Conservation (phyloP, 2,329 filamentous ascomycete genomes). For the Fusarium subtropicale region DNA sequence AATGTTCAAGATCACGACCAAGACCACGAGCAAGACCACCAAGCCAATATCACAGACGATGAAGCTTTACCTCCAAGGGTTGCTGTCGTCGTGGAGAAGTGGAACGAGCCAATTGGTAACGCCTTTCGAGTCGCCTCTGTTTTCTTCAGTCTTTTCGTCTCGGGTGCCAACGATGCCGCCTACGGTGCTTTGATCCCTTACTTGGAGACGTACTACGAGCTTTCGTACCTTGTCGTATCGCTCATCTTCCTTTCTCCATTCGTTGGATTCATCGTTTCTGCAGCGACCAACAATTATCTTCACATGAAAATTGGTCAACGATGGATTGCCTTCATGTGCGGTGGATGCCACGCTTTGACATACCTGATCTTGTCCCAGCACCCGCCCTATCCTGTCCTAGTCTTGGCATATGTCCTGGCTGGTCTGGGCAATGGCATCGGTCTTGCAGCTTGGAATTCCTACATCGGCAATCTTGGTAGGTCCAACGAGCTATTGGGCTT, state of each 20-base stretch:
- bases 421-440: slow-evolving; percentile 77
- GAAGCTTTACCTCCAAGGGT: neutral
- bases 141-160: slow-evolving; percentile 68
- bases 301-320: slow-evolving; percentile 48
- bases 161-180: slow-evolving; percentile 69
- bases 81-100: slow-evolving; percentile 24
- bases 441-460: slow-evolving; percentile 67
- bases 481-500: slow-evolving; percentile 77
- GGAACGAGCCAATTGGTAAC: slow-evolving; percentile 51
- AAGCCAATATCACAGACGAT: neutral
- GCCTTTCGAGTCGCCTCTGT: slow-evolving; percentile 61
- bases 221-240: slow-evolving; percentile 72
- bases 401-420: slow-evolving; percentile 72
- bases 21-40: neutral
- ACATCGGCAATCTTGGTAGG: slow-evolving; percentile 72
- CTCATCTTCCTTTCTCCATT: slow-evolving; percentile 75
- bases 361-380: slow-evolving; percentile 73
- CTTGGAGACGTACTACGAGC: slow-evolving; percentile 63
- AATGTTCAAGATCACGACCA: neutral
- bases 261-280: slow-evolving; percentile 71
- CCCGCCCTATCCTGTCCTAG: slow-evolving; percentile 74
- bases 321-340: slow-evolving; percentile 72
- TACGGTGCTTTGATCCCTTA: slow-evolving; percentile 51
- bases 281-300: slow-evolving; percentile 67
- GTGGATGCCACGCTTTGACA: slow-evolving; percentile 68